phyloP scores from a whole-genome alignment of 495 filamentous ascomycete genomes.

The Parmelia sp. region DNA sequence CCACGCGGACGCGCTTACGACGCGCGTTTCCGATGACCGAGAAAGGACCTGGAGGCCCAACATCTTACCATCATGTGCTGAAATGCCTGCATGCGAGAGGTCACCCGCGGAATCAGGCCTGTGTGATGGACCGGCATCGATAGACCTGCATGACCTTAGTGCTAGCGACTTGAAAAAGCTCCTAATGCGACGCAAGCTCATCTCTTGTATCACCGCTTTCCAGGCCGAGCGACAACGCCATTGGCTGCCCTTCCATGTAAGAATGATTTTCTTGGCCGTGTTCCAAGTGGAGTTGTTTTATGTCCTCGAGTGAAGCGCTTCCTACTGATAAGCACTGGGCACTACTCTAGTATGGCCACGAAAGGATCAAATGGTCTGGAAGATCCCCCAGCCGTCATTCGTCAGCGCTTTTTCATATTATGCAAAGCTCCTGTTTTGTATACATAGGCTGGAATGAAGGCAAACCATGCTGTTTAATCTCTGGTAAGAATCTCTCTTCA shows the following conservation, averaged over 20 bases:
- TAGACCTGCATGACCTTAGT: background rate
- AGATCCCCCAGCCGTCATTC: background rate
- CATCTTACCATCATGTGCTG: background rate
- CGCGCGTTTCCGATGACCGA: background rate
- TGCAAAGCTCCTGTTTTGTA: background rate
- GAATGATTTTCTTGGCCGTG: background rate
- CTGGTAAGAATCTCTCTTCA: background rate
- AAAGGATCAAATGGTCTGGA: background rate
- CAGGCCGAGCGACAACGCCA: background rate
- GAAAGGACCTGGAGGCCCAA: background rate
- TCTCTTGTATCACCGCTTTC: background rate
- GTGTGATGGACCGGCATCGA: background rate
- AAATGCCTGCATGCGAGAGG: too few relatives aligned
- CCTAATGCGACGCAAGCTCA: too few relatives aligned
- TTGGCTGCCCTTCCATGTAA: constrained; percentile 8
- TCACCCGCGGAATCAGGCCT: too few relatives aligned
- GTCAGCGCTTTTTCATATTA: background rate
- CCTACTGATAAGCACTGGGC: background rate
- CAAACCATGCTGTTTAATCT: background rate
- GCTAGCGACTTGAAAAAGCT: too few relatives aligned
- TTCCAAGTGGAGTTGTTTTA: background rate
- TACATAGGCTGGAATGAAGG: background rate
- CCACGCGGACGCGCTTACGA: background rate
- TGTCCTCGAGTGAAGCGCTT: background rate
- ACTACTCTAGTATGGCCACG: too few relatives aligned